phyloP scores from a whole-genome alignment of 257 asterid species.

The Petunia secreta region DNA sequence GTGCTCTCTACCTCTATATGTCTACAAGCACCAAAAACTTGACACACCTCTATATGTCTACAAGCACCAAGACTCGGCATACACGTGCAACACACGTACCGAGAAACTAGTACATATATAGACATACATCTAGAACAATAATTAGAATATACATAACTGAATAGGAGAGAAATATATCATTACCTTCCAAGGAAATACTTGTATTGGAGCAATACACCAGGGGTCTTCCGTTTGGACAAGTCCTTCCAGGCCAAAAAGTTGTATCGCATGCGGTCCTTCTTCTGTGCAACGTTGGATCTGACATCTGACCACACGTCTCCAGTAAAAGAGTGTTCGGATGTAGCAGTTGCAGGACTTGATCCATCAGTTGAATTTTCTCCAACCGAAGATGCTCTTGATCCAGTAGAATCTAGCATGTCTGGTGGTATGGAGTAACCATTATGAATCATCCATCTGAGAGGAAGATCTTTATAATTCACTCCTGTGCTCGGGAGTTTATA shows the following conservation, averaged over 20 bases:
- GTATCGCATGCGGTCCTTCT: constrained; percentile 60
- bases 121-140: not conserved
- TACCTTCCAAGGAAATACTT: constrained; percentile 91
- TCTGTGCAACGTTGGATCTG: constrained; percentile 62
- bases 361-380: constrained; percentile 64
- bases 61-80: too few species aligned
- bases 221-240: constrained; percentile 67
- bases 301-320: constrained; percentile 86
- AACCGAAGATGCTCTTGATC: constrained; percentile 46
- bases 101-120: not conserved
- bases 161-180: not conserved
- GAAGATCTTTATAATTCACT: constrained; percentile 81
- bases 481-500: constrained; percentile 61
- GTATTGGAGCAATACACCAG: constrained; percentile 58
- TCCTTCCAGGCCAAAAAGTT: constrained; percentile 60
- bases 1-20: too few species aligned
- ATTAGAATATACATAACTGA: not conserved
- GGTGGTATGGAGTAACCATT: constrained; percentile 95
- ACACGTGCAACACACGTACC: too few species aligned
- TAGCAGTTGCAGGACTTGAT: constrained; percentile 40
- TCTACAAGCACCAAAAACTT: too few species aligned
- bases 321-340: constrained; percentile 55
- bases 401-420: constrained; percentile 83
- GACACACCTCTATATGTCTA: too few species aligned
- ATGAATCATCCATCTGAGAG: constrained; percentile 98